Base-by-base conservation (phyloP, 768 basidiomycete species). In the Omphalotus guepiniiformis region DNA sequence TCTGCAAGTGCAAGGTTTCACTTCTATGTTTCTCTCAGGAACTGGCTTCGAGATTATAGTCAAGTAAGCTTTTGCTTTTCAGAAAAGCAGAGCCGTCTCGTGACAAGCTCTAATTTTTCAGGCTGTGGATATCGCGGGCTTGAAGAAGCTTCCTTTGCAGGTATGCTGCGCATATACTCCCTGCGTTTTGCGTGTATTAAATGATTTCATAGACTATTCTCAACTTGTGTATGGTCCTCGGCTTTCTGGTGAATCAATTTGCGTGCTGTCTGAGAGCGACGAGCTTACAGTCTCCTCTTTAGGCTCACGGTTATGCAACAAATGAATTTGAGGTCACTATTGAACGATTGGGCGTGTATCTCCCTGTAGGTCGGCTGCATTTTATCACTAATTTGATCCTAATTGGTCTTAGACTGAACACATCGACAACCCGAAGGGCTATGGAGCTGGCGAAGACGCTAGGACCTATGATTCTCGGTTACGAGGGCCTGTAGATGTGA, bases 181-280 rank as follows among this genome's bases (percentile, higher is more conserved):
- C n/a, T 18, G 35, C 19, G 19, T 49, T 23, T 22, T 9, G 13
- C 12, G 22, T 15, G 34, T 9, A 28, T 8, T 19, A 9, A 28
- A 29, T 3, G 23, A 36, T n/a, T 44, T 15, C 42, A 3, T 62
- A 91, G 80, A 91, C 88, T 0, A 93, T 95, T 59, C 66, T 95
- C 63, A 94, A 93, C 59, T 64, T 94, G 22, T 80, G 82, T 67
- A 93, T 93, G 85, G 88, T 78, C 15, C 84, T 95, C 39, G 93
- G 94, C 6, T 97, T 97, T 68, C 65, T 94, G 67, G 89, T 86
- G n/a, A n/a, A n/a, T n/a, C n/a, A n/a, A n/a, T n/a, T n/a, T n/a
- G n/a, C n/a, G 51, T 50, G 70, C 58, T 19, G 21, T 36, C 15
- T 27, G 22, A 36, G 12, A 43, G 23, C 38, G 15, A 13, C 39